phyloP scores from a whole-genome alignment of 345 rosid genomes.

The Syzygium jambos region DNA sequence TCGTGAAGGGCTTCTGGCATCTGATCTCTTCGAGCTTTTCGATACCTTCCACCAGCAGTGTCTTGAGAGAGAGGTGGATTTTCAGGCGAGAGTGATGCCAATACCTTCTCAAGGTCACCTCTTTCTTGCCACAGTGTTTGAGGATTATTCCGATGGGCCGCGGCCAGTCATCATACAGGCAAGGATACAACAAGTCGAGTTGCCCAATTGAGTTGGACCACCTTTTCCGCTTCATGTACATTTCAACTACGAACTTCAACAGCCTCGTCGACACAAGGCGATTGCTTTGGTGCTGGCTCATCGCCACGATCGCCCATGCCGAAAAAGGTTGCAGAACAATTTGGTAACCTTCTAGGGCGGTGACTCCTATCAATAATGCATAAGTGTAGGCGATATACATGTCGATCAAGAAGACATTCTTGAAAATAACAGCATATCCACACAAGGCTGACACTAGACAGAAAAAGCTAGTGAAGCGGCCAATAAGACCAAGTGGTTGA shows the following conservation, averaged over 20 bases:
- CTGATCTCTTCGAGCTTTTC: neutral
- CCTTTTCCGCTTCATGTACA: neutral
- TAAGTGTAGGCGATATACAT: slow-evolving; percentile 11
- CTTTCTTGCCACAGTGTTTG: too few species aligned
- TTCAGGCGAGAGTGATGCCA: neutral
- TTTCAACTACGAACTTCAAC: neutral
- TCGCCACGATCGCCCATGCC: neutral
- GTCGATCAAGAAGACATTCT: neutral
- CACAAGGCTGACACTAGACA: neutral
- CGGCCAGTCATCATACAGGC: neutral
- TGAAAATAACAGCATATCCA: neutral
- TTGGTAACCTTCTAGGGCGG: slow-evolving; percentile 14
- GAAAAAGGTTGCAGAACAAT: neutral
- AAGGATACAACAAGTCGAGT: neutral
- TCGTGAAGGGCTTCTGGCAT: neutral
- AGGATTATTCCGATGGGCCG: neutral
- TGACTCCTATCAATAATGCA: slow-evolving; percentile 17
- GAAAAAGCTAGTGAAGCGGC: neutral
- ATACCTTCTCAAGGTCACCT: neutral
- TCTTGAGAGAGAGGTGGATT: neutral
- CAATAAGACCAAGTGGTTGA: neutral
- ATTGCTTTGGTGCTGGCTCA: neutral
- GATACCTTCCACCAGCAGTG: neutral
- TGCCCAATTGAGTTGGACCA: neutral
- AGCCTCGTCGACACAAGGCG: neutral